Conservation (phyloP, 2,329 filamentous ascomycete genomes). For the Nemania bipapillata region DNA sequence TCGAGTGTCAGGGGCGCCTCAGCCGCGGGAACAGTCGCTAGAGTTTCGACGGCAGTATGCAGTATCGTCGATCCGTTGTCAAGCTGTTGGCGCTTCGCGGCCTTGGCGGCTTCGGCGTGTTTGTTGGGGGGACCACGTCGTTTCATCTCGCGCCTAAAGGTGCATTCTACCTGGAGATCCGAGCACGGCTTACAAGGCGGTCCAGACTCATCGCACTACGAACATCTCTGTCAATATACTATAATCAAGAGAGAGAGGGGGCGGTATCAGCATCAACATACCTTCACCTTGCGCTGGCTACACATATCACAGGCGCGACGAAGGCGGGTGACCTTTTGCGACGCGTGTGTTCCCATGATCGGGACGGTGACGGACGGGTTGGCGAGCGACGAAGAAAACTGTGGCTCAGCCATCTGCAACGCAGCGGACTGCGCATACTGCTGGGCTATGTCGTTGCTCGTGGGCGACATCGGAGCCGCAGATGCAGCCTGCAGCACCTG, state of each 20-base stretch:
- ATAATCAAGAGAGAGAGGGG: neutral
- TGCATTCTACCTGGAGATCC: constrained; percentile 68
- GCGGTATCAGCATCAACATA: constrained; percentile 37
- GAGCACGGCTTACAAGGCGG: constrained; percentile 68
- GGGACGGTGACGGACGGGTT: constrained; percentile 23
- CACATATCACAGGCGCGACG: constrained; percentile 71
- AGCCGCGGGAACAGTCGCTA: constrained; percentile 59
- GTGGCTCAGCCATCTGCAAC: constrained; percentile 47
- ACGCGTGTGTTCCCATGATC: constrained; percentile 20
- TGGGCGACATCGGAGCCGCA: constrained; percentile 40
- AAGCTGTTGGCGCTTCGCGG: constrained; percentile 60
- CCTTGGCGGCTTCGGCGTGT: constrained; percentile 66
- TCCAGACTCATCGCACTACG: constrained; percentile 63
- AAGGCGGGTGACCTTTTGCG: constrained; percentile 64
- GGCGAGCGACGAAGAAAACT: constrained; percentile 39
- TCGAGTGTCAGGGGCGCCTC: constrained; percentile 59
- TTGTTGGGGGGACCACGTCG: constrained; percentile 69
- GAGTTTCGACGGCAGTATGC: constrained; percentile 61
- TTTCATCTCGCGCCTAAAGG: constrained; percentile 67
- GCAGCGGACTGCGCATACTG: constrained; percentile 52
- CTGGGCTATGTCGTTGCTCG: constrained; percentile 44
- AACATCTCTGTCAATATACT: neutral
- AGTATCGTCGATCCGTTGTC: constrained; percentile 57
- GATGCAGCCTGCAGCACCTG: constrained; percentile 49
- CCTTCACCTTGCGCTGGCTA: constrained; percentile 70